Conservation (phyloP, 2,329 filamentous ascomycete genomes). For the Pseudophaeomoniella oleicola region DNA sequence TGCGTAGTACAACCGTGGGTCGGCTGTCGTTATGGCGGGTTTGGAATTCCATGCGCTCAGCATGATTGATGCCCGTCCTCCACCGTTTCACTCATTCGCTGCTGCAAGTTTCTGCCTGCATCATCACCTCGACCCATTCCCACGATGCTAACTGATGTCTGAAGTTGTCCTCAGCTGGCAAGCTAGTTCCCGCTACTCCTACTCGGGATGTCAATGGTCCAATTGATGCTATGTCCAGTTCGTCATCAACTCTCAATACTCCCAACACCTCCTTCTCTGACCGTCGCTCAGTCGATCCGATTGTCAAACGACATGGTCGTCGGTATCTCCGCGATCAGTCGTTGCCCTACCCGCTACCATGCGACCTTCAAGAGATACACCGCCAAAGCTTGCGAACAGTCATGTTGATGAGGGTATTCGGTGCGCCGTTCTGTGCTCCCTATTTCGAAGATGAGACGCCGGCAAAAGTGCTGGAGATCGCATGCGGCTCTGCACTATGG, state of each 20-base stretch:
- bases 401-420: slow-evolving; percentile 67
- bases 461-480: slow-evolving; percentile 66
- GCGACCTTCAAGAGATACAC: slow-evolving; percentile 75
- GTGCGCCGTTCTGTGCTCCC: slow-evolving; percentile 62
- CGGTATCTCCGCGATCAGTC: slow-evolving; percentile 65
- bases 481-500: slow-evolving; percentile 82
- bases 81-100: not conserved
- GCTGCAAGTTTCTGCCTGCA: not conserved
- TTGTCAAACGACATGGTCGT: slow-evolving; percentile 62
- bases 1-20: too few species aligned
- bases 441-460: slow-evolving; percentile 53
- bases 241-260: not conserved
- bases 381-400: slow-evolving; percentile 74
- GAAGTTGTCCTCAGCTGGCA: not conserved
- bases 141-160: not conserved
- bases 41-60: not conserved
- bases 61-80: not conserved
- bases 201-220: not conserved
- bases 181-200: not conserved
- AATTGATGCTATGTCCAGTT: not conserved
- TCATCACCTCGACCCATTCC: not conserved
- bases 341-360: slow-evolving; percentile 69
- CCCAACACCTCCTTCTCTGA: not conserved
- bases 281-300: not conserved
- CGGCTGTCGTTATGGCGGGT: not conserved